A percentile compares a stretch with the other conserved stretches of the same genome.
Evolutionary conservation across 805 yeast genomes (phyloP).

Genomic region (Yarrowia porcina): DNA sequence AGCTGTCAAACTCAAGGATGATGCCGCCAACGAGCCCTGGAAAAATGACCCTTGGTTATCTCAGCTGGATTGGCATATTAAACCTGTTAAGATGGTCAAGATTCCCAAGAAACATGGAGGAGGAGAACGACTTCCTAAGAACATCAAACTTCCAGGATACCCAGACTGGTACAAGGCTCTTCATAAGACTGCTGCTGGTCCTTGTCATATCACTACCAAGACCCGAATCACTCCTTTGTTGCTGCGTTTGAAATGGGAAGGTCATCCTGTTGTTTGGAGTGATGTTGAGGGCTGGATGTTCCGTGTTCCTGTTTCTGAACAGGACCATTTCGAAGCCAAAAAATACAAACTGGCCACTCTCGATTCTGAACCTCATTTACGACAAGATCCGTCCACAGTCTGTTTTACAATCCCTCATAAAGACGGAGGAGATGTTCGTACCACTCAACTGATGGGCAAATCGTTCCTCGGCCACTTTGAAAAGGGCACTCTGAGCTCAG

Average conservation of each 20-base stretch:
- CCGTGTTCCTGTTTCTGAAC: conserved; percentile 45
- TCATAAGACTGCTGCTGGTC: conserved; percentile 41
- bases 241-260: conserved; percentile 80
- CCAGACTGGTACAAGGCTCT: conserved; percentile 89
- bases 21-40: conserved; percentile 40
- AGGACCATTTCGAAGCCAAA: conserved; percentile 40
- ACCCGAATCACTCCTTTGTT: conserved; percentile 75
- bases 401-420: conserved; percentile 83
- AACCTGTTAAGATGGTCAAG: conserved; percentile 59
- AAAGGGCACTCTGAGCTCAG: conserved; percentile 66
- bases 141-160: conserved; percentile 79
- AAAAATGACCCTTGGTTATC: conserved; percentile 79
- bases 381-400: conserved; percentile 36
- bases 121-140: conserved; percentile 38
- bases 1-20: conserved; percentile 48
- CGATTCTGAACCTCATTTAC: conserved; percentile 30
- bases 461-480: conserved; percentile 69
- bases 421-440: conserved; percentile 69
- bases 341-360: conserved; percentile 21
- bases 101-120: conserved; percentile 53
- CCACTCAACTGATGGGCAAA: conserved; percentile 76
- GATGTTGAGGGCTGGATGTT: conserved; percentile 87
- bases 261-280: conserved; percentile 76
- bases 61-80: conserved; percentile 84
- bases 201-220: conserved; percentile 62